These are phyloP conservation scores for Cochlearia excelsa DNA, from an alignment of 345 rosid species.

Conservation along the genomic window DNA sequence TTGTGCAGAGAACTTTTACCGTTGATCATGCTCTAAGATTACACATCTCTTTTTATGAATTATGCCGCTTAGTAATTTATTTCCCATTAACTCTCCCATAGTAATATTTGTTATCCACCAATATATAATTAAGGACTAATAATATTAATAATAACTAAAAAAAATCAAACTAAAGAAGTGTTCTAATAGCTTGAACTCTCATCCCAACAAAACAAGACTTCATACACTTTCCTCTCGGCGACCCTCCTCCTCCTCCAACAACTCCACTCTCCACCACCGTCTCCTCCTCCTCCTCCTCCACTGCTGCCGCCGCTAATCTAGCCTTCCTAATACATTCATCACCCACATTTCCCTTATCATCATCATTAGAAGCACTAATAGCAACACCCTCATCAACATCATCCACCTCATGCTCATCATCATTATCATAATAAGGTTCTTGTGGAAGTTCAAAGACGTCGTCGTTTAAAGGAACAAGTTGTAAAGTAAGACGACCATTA, in stretches of 20 bases:
- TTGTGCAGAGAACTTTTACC: no score
- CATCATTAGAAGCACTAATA: neutral
- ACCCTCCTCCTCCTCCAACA: slow-evolving; percentile 36
- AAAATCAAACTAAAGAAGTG: slow-evolving; percentile 32
- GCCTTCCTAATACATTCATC: slow-evolving; percentile 28
- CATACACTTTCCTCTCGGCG: slow-evolving; percentile 39
- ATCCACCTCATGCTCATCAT: neutral
- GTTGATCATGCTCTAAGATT: no score
- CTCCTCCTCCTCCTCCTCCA: slow-evolving; percentile 31
- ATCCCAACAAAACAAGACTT: slow-evolving; percentile 37
- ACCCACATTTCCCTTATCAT: slow-evolving; percentile 30
- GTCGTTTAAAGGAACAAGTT: slow-evolving; percentile 51
- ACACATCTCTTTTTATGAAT: no score
- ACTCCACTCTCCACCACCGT: slow-evolving; percentile 24
- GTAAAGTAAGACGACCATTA: slow-evolving; percentile 68
- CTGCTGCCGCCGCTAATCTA: slow-evolving; percentile 18
- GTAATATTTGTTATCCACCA: slow-evolving; percentile 6
- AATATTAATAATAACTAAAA: slow-evolving; percentile 1
- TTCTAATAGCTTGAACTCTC: slow-evolving; percentile 33
- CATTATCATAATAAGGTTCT: slow-evolving; percentile 24
- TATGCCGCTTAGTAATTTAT: no score
- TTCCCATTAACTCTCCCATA: slow-evolving; percentile 8
- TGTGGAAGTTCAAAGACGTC: slow-evolving; percentile 31
- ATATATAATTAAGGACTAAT: neutral
- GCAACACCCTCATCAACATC: slow-evolving; percentile 6